Evolutionary conservation across 2,329 filamentous ascomycete genomes (phyloP).

Genomic region (Aspergillus novofumigatus): DNA sequence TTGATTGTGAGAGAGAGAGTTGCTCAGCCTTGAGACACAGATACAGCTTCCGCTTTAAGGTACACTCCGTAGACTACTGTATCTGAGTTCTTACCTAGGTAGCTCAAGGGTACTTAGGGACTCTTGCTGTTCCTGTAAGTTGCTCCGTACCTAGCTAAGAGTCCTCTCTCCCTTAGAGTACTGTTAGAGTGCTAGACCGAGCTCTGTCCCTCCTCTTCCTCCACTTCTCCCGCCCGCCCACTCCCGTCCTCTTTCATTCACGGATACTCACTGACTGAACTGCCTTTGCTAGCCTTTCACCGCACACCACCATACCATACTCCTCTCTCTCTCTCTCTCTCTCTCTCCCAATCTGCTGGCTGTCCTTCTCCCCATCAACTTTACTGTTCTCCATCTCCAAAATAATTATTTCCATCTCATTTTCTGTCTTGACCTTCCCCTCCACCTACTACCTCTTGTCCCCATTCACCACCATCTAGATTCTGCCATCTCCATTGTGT

Average conservation of each 20-base stretch:
- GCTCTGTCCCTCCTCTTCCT: constrained; percentile 12
- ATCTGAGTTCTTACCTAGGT: background rate
- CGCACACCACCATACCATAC: background rate
- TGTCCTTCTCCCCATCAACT: background rate
- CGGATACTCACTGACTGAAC: background rate
- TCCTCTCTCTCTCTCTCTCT: background rate
- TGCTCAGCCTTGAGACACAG: background rate
- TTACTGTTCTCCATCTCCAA: constrained; percentile 5
- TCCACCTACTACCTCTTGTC: constrained; percentile 1
- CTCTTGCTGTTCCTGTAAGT: background rate
- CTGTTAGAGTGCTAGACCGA: too few relatives aligned
- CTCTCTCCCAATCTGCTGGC: background rate
- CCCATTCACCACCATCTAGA: constrained; percentile 2
- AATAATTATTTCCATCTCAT: constrained; percentile 4
- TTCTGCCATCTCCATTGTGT: background rate
- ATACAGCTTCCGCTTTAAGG: background rate
- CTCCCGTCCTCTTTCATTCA: constrained; percentile 5
- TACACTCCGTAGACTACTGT: too few relatives aligned
- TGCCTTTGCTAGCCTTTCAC: background rate
- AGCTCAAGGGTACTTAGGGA: background rate
- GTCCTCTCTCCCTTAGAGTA: background rate
- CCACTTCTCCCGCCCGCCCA: constrained; percentile 27
- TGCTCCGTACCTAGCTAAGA: background rate
- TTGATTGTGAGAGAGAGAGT: background rate
- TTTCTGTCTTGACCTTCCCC: constrained; percentile 3